Evolutionary conservation across 176 grass and related monocot species (phyloP).

Genomic region (Dactylis glomerata): DNA sequence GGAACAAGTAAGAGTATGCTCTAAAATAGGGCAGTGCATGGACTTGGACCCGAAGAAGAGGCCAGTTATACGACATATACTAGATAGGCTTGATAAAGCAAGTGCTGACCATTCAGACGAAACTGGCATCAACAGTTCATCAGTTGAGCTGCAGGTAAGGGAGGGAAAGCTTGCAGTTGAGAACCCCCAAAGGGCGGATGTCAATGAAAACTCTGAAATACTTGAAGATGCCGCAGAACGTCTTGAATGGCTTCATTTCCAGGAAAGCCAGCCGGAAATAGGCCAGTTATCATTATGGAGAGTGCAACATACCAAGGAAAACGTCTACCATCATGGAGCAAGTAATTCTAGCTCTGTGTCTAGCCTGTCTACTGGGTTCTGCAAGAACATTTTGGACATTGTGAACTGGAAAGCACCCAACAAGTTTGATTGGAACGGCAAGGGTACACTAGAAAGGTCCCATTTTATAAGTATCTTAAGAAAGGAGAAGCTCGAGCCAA

Average conservation of each 20-base stretch:
- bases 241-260: no score
- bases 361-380: not conserved
- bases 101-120: not conserved
- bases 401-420: not conserved
- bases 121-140: not conserved
- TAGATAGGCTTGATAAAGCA: not conserved
- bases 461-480: not conserved
- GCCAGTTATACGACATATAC: not conserved
- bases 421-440: not conserved
- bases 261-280: no score
- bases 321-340: not conserved
- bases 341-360: not conserved
- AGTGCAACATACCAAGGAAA: not conserved
- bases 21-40: not conserved
- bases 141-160: not conserved
- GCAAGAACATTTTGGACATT: not conserved
- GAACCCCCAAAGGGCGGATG: not conserved
- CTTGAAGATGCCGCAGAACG: not conserved
- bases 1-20: constrained; percentile 8
- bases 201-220: not conserved
- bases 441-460: not conserved
- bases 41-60: not conserved
- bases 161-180: not conserved
- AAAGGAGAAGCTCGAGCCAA: not conserved
- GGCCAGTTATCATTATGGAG: not conserved